phyloP scores from a whole-genome alignment of 2,329 filamentous ascomycete species.

The Diaporthe destruens region DNA sequence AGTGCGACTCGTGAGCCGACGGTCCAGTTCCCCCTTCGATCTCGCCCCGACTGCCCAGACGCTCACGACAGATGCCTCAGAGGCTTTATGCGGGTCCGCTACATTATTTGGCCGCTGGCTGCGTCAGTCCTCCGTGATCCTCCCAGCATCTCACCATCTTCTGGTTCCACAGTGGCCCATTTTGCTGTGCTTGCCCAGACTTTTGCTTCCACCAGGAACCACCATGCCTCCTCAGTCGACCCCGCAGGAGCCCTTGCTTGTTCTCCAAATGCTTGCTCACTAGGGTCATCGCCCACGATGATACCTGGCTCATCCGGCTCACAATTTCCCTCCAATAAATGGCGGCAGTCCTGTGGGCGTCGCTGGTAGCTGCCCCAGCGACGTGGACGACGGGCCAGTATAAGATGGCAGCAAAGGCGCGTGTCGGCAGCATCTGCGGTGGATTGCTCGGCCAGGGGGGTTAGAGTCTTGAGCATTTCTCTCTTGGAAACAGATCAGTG shows the following conservation, averaged over 20 bases:
- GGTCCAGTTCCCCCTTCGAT: neutral
- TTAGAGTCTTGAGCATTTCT: neutral
- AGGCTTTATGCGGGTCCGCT: conserved; percentile 13
- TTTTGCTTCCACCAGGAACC: conserved; percentile 23
- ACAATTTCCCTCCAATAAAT: conserved; percentile 43
- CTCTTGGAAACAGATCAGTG: neutral
- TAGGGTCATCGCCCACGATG: conserved; percentile 6
- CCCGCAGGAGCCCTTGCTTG: conserved; percentile 19
- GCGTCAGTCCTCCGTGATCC: conserved; percentile 4
- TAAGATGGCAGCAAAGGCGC: neutral
- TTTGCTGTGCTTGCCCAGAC: conserved; percentile 22
- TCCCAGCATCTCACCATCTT: neutral
- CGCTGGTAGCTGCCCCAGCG: neutral
- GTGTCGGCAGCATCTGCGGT: neutral
- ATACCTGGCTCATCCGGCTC: conserved; percentile 4
- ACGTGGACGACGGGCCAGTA: neutral
- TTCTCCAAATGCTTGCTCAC: conserved; percentile 27
- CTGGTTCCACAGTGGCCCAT: conserved; percentile 24
- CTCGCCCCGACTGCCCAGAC: neutral
- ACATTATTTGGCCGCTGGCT: conserved; percentile 1
- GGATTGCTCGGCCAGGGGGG: neutral
- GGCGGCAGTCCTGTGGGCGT: neutral
- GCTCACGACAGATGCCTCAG: neutral
- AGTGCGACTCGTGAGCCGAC: conserved; percentile 12
- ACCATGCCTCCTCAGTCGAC: conserved; percentile 6